Conservation (phyloP, 2,329 filamentous ascomycete species). For the Cryphonectria carpinicola region DNA sequence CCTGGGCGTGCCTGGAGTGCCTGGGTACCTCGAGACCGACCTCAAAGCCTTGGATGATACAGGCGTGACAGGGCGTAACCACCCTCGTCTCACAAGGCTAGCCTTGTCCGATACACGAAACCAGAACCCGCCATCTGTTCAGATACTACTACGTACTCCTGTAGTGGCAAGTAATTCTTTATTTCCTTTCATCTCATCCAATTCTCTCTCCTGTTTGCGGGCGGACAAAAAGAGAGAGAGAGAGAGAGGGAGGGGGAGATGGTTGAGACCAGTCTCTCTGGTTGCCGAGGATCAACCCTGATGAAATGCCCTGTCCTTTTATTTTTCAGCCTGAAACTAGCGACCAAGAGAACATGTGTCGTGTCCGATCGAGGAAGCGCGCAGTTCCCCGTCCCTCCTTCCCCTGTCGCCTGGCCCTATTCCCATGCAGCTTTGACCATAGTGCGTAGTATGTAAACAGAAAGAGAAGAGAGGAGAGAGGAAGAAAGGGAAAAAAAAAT, state of each 20-base stretch:
- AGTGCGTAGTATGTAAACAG: neutral
- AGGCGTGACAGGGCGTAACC: neutral
- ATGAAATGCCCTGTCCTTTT: neutral
- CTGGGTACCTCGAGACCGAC: neutral
- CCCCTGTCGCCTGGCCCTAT: neutral
- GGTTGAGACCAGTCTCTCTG: neutral
- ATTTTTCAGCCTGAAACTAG: constrained; percentile 2
- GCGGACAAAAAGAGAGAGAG: neutral
- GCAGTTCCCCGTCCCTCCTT: neutral
- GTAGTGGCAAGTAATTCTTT: neutral
- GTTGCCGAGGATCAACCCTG: neutral
- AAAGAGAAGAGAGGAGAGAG: neutral
- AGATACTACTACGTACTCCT: neutral
- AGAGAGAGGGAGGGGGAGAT: no score
- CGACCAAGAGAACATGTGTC: neutral
- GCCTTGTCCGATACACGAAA: constrained; percentile 12
- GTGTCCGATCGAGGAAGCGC: neutral
- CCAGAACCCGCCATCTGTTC: neutral
- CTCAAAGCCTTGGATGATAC: neutral
- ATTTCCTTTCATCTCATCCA: neutral
- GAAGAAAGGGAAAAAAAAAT: neutral
- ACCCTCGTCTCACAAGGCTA: constrained; percentile 11
- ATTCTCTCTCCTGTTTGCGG: neutral
- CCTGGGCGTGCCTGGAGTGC: neutral
- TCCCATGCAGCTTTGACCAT: neutral